Evolutionary conservation across 2,329 filamentous ascomycete species (phyloP).

Genomic region (Botryotinia convoluta): DNA sequence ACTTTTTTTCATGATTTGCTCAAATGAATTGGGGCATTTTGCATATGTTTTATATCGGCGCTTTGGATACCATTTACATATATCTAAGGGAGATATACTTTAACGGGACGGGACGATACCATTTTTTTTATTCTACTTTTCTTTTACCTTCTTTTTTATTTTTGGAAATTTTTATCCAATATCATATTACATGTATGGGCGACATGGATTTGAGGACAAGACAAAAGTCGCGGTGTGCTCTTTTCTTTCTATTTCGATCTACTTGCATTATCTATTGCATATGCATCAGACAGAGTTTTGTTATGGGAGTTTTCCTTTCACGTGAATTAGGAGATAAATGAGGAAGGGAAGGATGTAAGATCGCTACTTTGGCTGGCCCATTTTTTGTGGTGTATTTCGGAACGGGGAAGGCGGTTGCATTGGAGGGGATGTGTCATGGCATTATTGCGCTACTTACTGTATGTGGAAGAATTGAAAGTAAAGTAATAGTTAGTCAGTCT

Average conservation of each 20-base stretch:
- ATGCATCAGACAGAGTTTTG: slow-evolving; percentile 3
- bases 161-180: neutral
- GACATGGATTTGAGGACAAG: neutral
- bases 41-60: slow-evolving; percentile 18
- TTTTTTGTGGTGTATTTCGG: neutral
- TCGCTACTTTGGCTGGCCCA: slow-evolving; percentile 11
- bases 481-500: slow-evolving; percentile 5
- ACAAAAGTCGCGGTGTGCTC: slow-evolving; percentile 6
- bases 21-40: neutral
- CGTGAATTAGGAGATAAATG: neutral
- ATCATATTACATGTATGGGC: slow-evolving; percentile 4
- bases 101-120: slow-evolving; percentile 20
- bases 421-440: neutral
- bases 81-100: slow-evolving; percentile 18
- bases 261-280: slow-evolving; percentile 3
- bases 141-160: neutral
- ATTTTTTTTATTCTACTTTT: slow-evolving; percentile 7
- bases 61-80: slow-evolving; percentile 18
- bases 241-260: neutral
- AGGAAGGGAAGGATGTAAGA: neutral
- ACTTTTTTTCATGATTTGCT: slow-evolving; percentile 13
- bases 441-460: slow-evolving; percentile 5
- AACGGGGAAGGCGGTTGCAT: neutral
- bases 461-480: neutral
- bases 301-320: neutral